Base-by-base conservation (phyloP, 2,329 filamentous ascomycete species). In the Setomelanomma holmii region DNA sequence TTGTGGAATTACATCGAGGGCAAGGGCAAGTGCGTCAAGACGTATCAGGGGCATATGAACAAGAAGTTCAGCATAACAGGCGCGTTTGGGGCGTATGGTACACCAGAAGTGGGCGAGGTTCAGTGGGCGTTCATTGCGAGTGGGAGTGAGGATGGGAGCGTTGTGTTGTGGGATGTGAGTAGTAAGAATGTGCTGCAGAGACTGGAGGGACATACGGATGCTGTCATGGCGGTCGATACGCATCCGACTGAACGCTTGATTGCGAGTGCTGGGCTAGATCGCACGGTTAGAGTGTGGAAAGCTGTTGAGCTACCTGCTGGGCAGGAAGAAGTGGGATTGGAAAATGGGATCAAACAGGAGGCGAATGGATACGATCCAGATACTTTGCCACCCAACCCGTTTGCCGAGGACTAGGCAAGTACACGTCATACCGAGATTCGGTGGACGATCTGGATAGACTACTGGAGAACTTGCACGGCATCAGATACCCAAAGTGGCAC, bases 1-100 rank as follows among this genome's bases (percentile, higher is more conserved):
- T 80, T 99, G 19, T 99, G 95, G 95, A 90, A 97, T 74, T 99
- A 98, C 71, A 89, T 96, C 7, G 86, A 91, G 19, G 93, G 93
- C 3, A 87, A 92, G 33, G 93, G 93, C 6, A 86, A 87, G 22
- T 95, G 95, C 63, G 89, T 96, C 67, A 99, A 99, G 81, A 99
- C 95, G 12, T 99, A 98, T 75, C 92, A 97, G 72, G 95, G 95
- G 0, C 95, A 98, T 68, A 78, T 80, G 48, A 99, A 99, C 73
- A 82, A 86, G 48, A 88, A 88, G 55, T 98, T 89, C 75, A 93
- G 91, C 60, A 82, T 98, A n/a, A 86, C 86, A 2, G 91, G 92
- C 4, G 88, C 88, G 35, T 97, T 98, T 69, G 93, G 91, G 11
- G 82, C 85, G 1, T 88, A 89, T 57, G 79, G 80, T 0, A 33